A percentile compares a stretch with the other conserved stretches of the same genome.
These are phyloP conservation scores for Craspedostauros australis DNA, from an alignment of 108 stramenopile genomes.

Conservation along the genomic window DNA sequence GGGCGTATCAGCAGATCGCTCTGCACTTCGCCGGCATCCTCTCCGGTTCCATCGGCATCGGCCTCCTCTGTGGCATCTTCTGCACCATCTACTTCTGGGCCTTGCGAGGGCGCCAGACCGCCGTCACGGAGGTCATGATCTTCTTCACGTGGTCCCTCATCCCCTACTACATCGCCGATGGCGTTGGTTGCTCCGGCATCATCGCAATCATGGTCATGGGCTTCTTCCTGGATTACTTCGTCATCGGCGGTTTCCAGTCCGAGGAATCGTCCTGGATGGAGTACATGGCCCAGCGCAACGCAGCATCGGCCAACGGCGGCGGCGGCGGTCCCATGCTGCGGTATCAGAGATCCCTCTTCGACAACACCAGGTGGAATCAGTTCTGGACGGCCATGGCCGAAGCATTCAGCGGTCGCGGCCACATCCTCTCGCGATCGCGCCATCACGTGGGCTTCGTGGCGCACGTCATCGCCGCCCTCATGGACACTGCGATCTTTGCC, in stretches of 20 bases:
- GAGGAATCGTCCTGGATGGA: conserved; percentile 28
- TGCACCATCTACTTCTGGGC: conserved; percentile 64
- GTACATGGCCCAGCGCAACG: conserved; percentile 18
- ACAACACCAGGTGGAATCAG: conserved; percentile 3
- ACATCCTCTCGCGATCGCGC: conserved; percentile 48
- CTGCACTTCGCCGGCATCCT: conserved; percentile 29
- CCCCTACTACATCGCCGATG: conserved; percentile 73
- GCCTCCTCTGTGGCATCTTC: conserved; percentile 38
- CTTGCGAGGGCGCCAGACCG: conserved; percentile 36
- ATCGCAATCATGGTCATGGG: conserved; percentile 66
- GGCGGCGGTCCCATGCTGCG: conserved; percentile 5
- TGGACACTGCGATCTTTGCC: conserved; percentile 84
- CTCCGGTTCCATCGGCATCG: conserved; percentile 49
- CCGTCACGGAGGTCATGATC: conserved; percentile 54
- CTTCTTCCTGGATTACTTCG: conserved; percentile 63
- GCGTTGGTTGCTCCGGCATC: conserved; percentile 49
- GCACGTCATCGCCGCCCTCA: conserved; percentile 56
- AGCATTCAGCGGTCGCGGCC: conserved; percentile 40
- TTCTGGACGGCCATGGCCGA: conserved; percentile 1
- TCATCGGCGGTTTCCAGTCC: conserved; percentile 37
- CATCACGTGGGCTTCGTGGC: conserved; percentile 80
- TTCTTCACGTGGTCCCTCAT: conserved; percentile 67
- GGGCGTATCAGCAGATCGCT: conserved; percentile 22
- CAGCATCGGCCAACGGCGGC: neutral
- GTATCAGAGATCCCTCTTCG: no score